phyloP scores from a whole-genome alignment of 1,284 basidiomycete species.

The Ceratobasidium papillatum region DNA sequence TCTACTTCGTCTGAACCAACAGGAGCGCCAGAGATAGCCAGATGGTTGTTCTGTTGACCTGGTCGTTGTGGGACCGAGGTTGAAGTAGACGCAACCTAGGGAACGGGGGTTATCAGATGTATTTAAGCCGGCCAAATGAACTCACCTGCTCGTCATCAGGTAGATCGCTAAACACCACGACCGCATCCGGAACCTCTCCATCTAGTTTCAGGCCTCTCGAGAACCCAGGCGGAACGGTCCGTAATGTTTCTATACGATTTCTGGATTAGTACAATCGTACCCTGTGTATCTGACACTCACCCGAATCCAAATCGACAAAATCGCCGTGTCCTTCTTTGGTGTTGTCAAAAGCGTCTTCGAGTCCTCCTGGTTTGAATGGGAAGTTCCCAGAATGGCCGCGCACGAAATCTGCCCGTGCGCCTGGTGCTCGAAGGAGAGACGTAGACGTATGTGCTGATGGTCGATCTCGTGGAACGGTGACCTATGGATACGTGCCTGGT shows the following conservation, averaged over 20 bases:
- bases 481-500: conserved; percentile 20
- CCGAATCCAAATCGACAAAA: conserved; percentile 63
- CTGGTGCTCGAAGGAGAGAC: conserved; percentile 84
- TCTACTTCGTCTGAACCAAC: conserved; percentile 19
- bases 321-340: conserved; percentile 47
- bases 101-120: not conserved
- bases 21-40: conserved; percentile 17
- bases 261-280: conserved; percentile 45
- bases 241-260: conserved; percentile 48
- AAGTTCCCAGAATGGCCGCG: conserved; percentile 92
- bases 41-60: not conserved
- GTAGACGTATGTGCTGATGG: conserved; percentile 77
- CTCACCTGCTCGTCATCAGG: conserved; percentile 38
- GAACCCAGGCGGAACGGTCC: conserved; percentile 56
- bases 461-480: conserved; percentile 54
- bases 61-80: not conserved
- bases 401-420: conserved; percentile 81
- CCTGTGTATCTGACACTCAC: conserved; percentile 55
- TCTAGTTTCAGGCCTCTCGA: conserved; percentile 69
- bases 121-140: not conserved
- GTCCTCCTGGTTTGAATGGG: conserved; percentile 91
- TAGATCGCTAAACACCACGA: conserved; percentile 46
- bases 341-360: conserved; percentile 63
- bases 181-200: conserved; percentile 62
- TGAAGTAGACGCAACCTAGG: not conserved